Evolutionary conservation across 306 rosid genomes (phyloP), one percentile per base, ranked within the genome.

Genomic region (Vicia villosa): DNA sequence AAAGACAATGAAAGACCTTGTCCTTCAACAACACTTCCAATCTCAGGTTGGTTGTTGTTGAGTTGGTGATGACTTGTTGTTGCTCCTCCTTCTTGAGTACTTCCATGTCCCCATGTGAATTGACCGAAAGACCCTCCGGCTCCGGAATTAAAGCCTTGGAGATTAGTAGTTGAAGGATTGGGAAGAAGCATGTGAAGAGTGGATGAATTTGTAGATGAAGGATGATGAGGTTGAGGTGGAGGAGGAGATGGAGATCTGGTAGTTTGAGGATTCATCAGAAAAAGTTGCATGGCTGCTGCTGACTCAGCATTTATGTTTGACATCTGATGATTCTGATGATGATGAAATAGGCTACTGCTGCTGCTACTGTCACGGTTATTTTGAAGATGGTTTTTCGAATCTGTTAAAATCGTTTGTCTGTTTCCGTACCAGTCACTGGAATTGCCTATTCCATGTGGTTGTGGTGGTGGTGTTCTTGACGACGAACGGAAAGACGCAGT

Each of bases 211-310:
- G 50, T 20, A 11, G 68, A 63, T 9, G 68, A 32, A 54, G 60
- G 30, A 55, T 55, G 37, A 55, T 55, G 37, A 55, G 62, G 61
- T 21, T 22, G 81, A 13, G 94, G 76, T 1, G 87, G 82, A n/a
- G 96, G 78, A 0, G 97, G 83, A 1, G 96, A 82, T 26, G 97
- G 90, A 59, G 96, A 88, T 67, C 94, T 86, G 19, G 88, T 84
- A 6, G 86, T 89, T 28, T 84, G 94, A 3, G 98, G 97, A 49
- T 90, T 90, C 97, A 88, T 94, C 20, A 90, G 84, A 65, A 90
- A 94, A 72, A 94, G 94, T 69, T 90, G 98, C 98, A 94, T 94
- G 90, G 98, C 98, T 14, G 95, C 94, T 0, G 96, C 98, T 10
- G 98, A 86, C 61, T 94, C 94, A 2, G 95, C 89, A 86, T 88